Conservation (phyloP, 257 asterid species). For the Phtheirospermum japonicum region DNA sequence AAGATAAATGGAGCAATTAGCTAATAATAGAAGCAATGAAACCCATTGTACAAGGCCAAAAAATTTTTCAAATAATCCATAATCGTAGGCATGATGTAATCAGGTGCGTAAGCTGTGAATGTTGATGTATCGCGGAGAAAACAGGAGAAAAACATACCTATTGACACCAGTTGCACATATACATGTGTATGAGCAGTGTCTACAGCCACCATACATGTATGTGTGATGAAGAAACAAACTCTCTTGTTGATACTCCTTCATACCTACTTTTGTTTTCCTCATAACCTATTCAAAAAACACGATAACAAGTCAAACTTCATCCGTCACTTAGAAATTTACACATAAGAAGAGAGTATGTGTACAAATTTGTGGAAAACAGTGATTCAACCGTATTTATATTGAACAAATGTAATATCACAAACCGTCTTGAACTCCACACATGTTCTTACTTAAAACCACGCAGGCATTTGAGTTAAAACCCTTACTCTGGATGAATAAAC, state of each 20-base stretch:
- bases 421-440: conserved; percentile 1
- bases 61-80: conserved; percentile 9
- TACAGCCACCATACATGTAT: conserved; percentile 97
- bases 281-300: conserved; percentile 60
- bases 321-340: conserved; percentile 20
- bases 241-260: conserved; percentile 94
- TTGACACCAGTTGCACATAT: conserved; percentile 92
- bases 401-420: background rate
- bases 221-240: conserved; percentile 97
- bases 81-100: background rate
- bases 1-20: conserved; percentile 26
- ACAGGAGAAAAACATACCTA: conserved; percentile 43
- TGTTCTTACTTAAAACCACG: background rate
- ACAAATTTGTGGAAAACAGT: conserved; percentile 7
- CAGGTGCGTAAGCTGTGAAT: background rate
- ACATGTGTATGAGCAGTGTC: conserved; percentile 98
- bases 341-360: background rate
- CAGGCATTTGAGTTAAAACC: conserved; percentile 1
- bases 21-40: conserved; percentile 27
- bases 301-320: conserved; percentile 29
- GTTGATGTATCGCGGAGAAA: conserved; percentile 13
- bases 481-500: background rate
- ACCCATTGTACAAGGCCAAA: conserved; percentile 6
- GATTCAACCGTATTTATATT: background rate
- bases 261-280: conserved; percentile 72